Evolutionary conservation across 1,284 basidiomycete species (phyloP).

Genomic region (Austroboletus niveus): DNA sequence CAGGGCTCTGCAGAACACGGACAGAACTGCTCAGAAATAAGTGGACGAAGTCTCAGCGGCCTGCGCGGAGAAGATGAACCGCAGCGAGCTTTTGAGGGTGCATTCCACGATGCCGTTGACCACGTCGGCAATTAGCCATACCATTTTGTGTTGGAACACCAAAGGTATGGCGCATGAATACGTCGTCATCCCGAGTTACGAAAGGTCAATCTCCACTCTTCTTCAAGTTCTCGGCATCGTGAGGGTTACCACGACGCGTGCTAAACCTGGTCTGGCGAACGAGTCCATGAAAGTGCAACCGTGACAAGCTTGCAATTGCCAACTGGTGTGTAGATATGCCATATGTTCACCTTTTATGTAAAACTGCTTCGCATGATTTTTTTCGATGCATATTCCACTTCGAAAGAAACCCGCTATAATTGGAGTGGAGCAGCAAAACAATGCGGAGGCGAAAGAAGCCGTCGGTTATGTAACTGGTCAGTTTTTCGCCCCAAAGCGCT

Average conservation of each 20-base stretch:
- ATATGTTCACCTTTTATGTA: no score
- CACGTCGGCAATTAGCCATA: constrained; percentile 22
- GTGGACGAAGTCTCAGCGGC: neutral
- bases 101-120: constrained; percentile 26
- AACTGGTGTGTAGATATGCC: no score
- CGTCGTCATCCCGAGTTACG: constrained; percentile 26
- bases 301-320: no score
- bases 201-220: constrained; percentile 18
- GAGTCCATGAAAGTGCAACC: neutral
- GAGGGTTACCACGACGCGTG: neutral
- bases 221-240: neutral
- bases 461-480: no score
- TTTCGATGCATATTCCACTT: no score
- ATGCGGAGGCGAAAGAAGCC: no score
- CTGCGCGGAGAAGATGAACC: constrained; percentile 7
- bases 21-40: neutral
- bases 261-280: neutral
- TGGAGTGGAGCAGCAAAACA: no score
- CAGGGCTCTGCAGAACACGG: constrained; percentile 1
- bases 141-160: constrained; percentile 5
- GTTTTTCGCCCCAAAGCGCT: neutral
- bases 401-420: no score
- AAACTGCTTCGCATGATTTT: no score
- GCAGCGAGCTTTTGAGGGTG: constrained; percentile 6
- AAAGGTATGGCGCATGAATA: constrained; percentile 6